Base-by-base conservation (phyloP, 2,329 filamentous ascomycete species). In the Akanthomyces muscarius region DNA sequence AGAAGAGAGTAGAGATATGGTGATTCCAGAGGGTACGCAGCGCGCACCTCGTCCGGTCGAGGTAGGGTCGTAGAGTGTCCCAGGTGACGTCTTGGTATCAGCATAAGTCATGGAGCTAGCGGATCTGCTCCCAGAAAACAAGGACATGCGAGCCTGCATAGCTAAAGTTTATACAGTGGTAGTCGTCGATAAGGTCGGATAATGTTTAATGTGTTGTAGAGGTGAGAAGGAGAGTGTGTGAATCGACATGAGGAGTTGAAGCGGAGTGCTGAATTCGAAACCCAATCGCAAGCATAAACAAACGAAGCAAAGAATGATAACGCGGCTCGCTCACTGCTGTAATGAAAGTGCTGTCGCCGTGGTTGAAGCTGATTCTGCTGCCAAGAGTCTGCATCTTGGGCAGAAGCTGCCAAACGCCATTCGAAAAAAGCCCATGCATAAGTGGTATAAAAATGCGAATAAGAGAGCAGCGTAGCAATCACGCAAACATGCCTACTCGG, bases 321-420 rank as follows among this genome's bases (percentile, higher is more conserved):
- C 11, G 48, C 28, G 51, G 58, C 52, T 59, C 47, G 47, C 23
- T 54, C 59, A 55, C 54, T 61, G 58, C 51, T 59, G 61, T 51
- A 48, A 62, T 64, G 23, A 28, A 57, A 69, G 71, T 65, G 71
- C 78, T 77, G 72, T 78, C 71, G 77, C 72, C 61, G 33, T 51
- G n/a, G 44, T 38, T 36, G 23, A 45, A 72, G 80, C 73, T 76
- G 73, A 72, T 70, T 75, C 74, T 76, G 72, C 68, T 71, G 74
- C 77, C 76, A 75, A 76, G 77, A 75, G 77, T 76, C 76, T 44
- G 38, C 23, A 23, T 36, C 45, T 30, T 42, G 75, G 73, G 75
- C 72, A 74, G 76, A 77, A 77, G 74, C 76, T 77, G 77, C 79
- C 79, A 79, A 81, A 81, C 79, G 76, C 74, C 77, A 80, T 76